Conservation (phyloP, 306 rosid species). For the Myrica gale region DNA sequence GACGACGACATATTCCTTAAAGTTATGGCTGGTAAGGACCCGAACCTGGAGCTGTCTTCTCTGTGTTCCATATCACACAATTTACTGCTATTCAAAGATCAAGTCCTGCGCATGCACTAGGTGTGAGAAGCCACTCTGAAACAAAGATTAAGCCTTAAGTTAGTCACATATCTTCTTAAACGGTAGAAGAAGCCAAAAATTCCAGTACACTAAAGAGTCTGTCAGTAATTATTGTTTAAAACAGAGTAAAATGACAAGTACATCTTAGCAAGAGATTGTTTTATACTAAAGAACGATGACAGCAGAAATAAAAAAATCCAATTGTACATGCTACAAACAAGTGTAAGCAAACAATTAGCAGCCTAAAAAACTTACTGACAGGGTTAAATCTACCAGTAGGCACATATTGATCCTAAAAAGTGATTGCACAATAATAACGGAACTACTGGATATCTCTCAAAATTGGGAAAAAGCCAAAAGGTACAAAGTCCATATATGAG, state of each 20-base stretch:
- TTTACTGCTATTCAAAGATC: conserved; percentile 29
- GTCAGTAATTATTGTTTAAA: conserved; percentile 8
- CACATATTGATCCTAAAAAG: neutral
- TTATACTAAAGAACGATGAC: neutral
- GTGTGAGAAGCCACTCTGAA: conserved; percentile 34
- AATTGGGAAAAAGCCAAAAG: no score
- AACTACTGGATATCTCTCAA: neutral
- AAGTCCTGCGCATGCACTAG: conserved; percentile 34
- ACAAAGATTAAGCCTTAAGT: conserved; percentile 16
- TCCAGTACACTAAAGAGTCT: conserved; percentile 11
- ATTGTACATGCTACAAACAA: neutral
- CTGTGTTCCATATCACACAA: conserved; percentile 51
- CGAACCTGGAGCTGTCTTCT: conserved; percentile 63
- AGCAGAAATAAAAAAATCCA: neutral
- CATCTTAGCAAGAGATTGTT: conserved; percentile 1
- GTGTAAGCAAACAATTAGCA: neutral
- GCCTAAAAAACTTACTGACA: neutral
- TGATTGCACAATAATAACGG: neutral
- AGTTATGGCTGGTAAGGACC: conserved; percentile 51
- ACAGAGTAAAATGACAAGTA: neutral
- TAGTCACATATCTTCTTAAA: conserved; percentile 19
- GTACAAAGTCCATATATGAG: no score
- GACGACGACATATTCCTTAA: conserved; percentile 72
- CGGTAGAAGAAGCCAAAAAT: conserved; percentile 8
- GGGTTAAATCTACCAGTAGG: neutral